These are phyloP conservation scores for Blastocystis sp. DNA, from an alignment of 352 stramenopile species.

Conservation along the genomic window DNA sequence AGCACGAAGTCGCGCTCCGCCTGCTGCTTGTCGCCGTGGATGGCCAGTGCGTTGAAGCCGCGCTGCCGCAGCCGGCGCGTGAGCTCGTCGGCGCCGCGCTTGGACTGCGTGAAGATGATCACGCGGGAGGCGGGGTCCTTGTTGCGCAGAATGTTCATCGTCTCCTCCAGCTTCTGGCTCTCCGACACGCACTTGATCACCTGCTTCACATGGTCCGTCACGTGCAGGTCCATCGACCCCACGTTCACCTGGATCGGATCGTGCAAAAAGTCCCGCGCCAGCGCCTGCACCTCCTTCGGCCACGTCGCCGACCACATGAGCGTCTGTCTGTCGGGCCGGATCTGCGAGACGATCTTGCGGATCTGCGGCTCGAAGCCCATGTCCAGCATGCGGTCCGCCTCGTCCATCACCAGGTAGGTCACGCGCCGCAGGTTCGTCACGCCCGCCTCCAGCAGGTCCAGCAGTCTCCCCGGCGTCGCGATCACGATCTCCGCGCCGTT, in stretches of 20 bases:
- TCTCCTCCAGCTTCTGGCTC: slow-evolving; percentile 67
- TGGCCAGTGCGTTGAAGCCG: slow-evolving; percentile 84
- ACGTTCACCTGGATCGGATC: slow-evolving; percentile 89
- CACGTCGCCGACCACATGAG: slow-evolving; percentile 97
- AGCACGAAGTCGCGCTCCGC: slow-evolving; percentile 89
- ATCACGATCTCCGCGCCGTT: slow-evolving; percentile 78
- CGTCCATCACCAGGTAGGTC: slow-evolving; percentile 95
- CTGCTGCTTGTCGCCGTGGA: slow-evolving; percentile 98
- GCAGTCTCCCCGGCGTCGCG: slow-evolving; percentile 85
- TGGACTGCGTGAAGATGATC: slow-evolving; percentile 98
- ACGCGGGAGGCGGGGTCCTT: slow-evolving; percentile 80
- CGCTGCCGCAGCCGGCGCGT: slow-evolving; percentile 79
- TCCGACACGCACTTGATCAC: slow-evolving; percentile 80
- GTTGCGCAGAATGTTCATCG: slow-evolving; percentile 68
- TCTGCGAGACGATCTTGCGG: slow-evolving; percentile 81
- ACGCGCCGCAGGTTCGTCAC: slow-evolving; percentile 88
- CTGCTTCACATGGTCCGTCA: slow-evolving; percentile 95
- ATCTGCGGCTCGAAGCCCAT: slow-evolving; percentile 86
- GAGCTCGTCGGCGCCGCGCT: slow-evolving; percentile 90
- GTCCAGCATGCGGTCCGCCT: slow-evolving; percentile 89
- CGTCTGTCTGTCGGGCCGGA: slow-evolving; percentile 89
- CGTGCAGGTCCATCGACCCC: slow-evolving; percentile 84
- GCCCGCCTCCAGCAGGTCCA: slow-evolving; percentile 89
- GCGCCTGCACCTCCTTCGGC: slow-evolving; percentile 88
- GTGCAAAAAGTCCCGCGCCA: slow-evolving; percentile 90